Evolutionary conservation across 169 alveolate species (phyloP), one percentile per base, ranked within the genome.

Genomic region (Eimeria necatrix): DNA sequence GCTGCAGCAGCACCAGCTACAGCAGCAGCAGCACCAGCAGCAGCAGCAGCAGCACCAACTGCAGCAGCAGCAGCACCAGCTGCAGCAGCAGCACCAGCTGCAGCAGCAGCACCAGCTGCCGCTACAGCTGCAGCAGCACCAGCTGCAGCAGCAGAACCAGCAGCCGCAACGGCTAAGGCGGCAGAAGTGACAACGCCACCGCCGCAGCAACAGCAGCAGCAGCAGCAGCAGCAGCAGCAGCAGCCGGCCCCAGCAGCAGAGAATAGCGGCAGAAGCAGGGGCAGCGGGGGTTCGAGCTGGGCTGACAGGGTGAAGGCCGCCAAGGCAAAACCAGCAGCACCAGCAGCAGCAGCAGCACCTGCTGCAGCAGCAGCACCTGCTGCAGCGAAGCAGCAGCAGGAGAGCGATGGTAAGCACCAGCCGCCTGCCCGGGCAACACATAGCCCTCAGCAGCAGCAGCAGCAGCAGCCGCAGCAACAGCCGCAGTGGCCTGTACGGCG

Each of bases 391-490:
- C 86, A 7, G 61, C 86, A 48, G 61, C 61, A 10, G 12, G 12
- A 7, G 71, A 2, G 49, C 61, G 76, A 7, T 2, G 8, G 10
- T 4, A 7, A 78, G 61, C 59, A 48, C 76, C 32, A 32, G 91
- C 18, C n/a, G 64, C 14, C 64, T 56, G 14, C 64, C 64, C 64
- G 64, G 8, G 64, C 64, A 8, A 56, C 20, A 8, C 12, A 70
- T 26, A 32, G 70, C 83, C 84, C 8, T 14, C 84, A 41, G 59
- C 49, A 73, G 84, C 59, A 73, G 53, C 59, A 41, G 53, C 84
- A 73, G 53, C 84, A 73, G 84, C 84, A 73, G 76, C 76, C 14
- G 84, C 59, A 73, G 84, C 84, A 73, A 52, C 84, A 73, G 53
- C 84, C 8, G 20, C 22, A n/a, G 84, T 7, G 18, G 49, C 8